Evolutionary conservation across 2,329 filamentous ascomycete genomes (phyloP), one percentile per base, ranked within the genome.

Genomic region (Sarocladium oryzae): DNA sequence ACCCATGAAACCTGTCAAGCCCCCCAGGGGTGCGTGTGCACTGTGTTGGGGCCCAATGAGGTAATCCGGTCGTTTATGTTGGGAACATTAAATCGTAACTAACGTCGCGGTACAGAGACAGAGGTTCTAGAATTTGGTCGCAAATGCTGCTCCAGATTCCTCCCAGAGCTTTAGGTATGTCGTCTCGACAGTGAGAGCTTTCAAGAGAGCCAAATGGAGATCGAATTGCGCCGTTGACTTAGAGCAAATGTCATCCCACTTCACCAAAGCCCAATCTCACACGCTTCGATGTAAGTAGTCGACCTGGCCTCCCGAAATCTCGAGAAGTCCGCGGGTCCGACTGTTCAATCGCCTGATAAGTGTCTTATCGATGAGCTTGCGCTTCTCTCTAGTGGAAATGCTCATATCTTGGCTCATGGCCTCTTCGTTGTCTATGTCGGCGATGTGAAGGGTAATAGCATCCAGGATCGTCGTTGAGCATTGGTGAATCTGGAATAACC

Each of bases 231-330:
- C 18, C 15, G 16, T 30, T 46, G 23, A 30, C 41, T 23, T 21
- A 20, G 23, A 46, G 28, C 23, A 30, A 26, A 30, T 30, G n/a
- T 26, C 41, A 4, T 43, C 38, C 18, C 18, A 43, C 18, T 43
- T 24, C 15, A 15, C 38, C 10, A 43, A 13, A 13, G 38, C 23
- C 43, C 43, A 54, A 46, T 54, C 53, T 13, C 36, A 32, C 18
- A 51, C 53, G 2, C 45, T 54, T 15, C 51, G 45, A 24, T 54
- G 53, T 3, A 54, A 46, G 28, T 52, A 54, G 13, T 50, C 48
- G 9, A 54, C 51, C 32, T 32, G 18, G 43, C 23, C 24, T 8
- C 13, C 23, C 18, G 21, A 38, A 18, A 53, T 37, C 37, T 52
- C 30, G 9, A 46, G 33, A 4, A 43, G 36, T 10, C 26, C 37